Evolutionary conservation across 768 basidiomycete genomes (phyloP).

Genomic region (Cantharellus anzutake): DNA sequence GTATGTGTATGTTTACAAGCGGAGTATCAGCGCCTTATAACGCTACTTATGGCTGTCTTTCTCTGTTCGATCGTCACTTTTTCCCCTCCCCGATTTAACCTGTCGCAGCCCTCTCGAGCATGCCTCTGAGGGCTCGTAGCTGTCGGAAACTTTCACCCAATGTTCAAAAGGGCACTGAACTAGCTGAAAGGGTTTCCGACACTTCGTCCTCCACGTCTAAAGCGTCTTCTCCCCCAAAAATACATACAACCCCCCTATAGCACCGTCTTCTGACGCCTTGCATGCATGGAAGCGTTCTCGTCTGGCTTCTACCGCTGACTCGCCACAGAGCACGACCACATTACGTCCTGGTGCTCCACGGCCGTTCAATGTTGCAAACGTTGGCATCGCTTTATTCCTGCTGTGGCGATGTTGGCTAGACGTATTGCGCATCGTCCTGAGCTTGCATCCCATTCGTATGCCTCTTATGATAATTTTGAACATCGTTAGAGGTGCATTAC

Average conservation of each 20-base stretch:
- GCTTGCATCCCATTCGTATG: constrained; percentile 47
- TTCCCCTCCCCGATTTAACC: neutral
- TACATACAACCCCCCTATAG: neutral
- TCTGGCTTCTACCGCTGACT: neutral
- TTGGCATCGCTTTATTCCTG: constrained; percentile 36
- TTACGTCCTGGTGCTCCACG: constrained; percentile 48
- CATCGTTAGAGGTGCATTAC: constrained; percentile 52
- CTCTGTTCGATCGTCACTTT: neutral
- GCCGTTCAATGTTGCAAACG: constrained; percentile 35
- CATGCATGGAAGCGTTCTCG: neutral
- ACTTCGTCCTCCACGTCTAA: neutral
- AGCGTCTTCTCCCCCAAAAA: neutral
- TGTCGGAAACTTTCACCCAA: neutral
- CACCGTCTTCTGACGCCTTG: neutral
- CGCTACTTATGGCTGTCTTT: neutral
- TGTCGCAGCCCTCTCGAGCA: neutral
- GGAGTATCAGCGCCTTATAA: neutral
- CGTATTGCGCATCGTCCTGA: constrained; percentile 31
- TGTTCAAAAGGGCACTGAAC: neutral
- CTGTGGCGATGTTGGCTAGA: constrained; percentile 34
- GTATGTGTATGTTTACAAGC: neutral
- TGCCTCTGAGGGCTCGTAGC: neutral
- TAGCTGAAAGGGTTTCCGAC: neutral
- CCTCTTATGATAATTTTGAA: constrained; percentile 51
- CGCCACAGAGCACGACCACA: neutral